Conservation (phyloP, 768 basidiomycete genomes). For the Boletus sensibilis region DNA sequence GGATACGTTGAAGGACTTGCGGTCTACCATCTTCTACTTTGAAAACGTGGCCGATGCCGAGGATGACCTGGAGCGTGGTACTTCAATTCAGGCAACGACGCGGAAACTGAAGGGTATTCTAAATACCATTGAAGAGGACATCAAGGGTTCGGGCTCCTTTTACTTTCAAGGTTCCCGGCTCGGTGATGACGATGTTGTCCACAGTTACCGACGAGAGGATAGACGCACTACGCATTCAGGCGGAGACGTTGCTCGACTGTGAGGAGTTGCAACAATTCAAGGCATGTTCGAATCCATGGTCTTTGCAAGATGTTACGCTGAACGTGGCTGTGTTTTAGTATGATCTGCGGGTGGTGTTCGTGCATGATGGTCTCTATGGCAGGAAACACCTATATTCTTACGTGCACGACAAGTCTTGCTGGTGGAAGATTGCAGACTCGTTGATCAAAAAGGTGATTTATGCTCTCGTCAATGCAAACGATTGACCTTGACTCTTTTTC, state of each 20-base stretch:
- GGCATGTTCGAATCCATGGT: conserved; percentile 36
- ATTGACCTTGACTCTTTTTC: neutral
- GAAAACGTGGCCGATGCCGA: conserved; percentile 58
- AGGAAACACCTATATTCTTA: conserved; percentile 79
- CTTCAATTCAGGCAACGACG: conserved; percentile 42
- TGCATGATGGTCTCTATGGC: conserved; percentile 77
- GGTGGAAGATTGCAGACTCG: conserved; percentile 83
- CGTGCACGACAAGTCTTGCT: conserved; percentile 56
- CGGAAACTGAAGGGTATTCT: conserved; percentile 54
- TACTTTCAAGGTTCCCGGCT: neutral
- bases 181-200: neutral
- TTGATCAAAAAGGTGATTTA: conserved; percentile 57
- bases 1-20: conserved; percentile 62
- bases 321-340: conserved; percentile 48
- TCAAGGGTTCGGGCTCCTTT: conserved; percentile 44
- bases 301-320: neutral
- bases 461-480: neutral
- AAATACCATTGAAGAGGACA: conserved; percentile 48
- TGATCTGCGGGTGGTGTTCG: conserved; percentile 73
- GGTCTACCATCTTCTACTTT: conserved; percentile 65
- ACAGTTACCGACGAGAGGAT: conserved; percentile 56
- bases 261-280: conserved; percentile 63
- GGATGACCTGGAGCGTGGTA: conserved; percentile 47
- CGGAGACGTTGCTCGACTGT: conserved; percentile 52
- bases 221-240: conserved; percentile 42